A percentile compares a stretch with the other conserved stretches of the same genome.
Evolutionary conservation across 306 rosid genomes (phyloP).

Genomic region (Vigna unguiculata): DNA sequence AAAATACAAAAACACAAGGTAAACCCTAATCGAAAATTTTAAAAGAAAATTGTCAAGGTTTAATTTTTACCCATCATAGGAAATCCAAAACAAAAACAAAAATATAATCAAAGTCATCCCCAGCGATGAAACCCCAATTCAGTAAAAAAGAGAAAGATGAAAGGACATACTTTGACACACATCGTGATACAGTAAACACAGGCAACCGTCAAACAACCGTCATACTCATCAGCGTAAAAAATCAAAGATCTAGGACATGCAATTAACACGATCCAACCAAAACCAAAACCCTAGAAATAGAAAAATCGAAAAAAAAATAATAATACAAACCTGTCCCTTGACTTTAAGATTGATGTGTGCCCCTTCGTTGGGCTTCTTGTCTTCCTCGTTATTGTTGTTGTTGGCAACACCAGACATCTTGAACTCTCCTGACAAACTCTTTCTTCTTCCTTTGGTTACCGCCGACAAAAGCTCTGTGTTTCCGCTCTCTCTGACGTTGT

Average conservation of each 20-base stretch:
- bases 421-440: background rate
- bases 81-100: background rate
- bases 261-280: background rate
- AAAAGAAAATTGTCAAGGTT: background rate
- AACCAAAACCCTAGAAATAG: constrained; percentile 34
- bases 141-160: background rate
- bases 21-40: background rate
- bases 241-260: background rate
- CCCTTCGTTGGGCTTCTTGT: constrained; percentile 71
- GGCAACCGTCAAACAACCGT: too few species aligned
- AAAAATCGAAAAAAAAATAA: background rate
- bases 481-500: background rate
- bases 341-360: constrained; percentile 88
- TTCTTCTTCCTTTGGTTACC: background rate
- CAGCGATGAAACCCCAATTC: background rate
- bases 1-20: too few species aligned
- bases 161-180: background rate
- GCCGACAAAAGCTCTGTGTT: constrained; percentile 27
- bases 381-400: constrained; percentile 60
- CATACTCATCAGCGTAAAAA: background rate
- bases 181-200: background rate
- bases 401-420: constrained; percentile 67
- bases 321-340: constrained; percentile 73
- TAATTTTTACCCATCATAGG: background rate
- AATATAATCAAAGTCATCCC: background rate